Conservation (phyloP, 2,329 filamentous ascomycete genomes). For the Exophiala dermatitidis region DNA sequence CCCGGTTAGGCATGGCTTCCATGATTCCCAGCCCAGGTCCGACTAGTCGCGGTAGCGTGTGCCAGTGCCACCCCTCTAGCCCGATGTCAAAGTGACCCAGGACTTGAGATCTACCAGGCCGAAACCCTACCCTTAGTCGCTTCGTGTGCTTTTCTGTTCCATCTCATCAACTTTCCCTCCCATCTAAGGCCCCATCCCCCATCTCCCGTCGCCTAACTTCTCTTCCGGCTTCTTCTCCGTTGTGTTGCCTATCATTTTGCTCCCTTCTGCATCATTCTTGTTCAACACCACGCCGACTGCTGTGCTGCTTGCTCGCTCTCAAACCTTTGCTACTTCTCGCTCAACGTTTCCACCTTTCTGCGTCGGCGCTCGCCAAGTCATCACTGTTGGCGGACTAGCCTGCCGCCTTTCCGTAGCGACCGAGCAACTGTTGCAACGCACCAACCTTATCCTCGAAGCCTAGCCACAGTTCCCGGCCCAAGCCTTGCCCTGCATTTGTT, state of each 20-base stretch:
- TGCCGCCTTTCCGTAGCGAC: neutral
- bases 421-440: neutral
- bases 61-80: slow-evolving; percentile 2
- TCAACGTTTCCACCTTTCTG: neutral
- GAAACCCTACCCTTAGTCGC: slow-evolving; percentile 6
- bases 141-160: neutral
- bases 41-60: neutral
- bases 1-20: neutral
- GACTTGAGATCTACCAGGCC: slow-evolving; percentile 3
- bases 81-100: slow-evolving; percentile 2
- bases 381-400: neutral
- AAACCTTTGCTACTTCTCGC: neutral
- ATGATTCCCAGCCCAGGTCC: neutral
- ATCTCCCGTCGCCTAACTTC: slow-evolving; percentile 4
- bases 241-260: slow-evolving; percentile 2
- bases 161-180: slow-evolving; percentile 2
- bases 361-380: neutral
- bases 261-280: neutral
- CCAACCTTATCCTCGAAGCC: neutral
- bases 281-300: neutral
- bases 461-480: neutral
- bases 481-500: neutral
- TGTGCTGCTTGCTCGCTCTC: neutral
- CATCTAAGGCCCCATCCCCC: slow-evolving; percentile 3
- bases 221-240: slow-evolving; percentile 1